Base-by-base conservation (phyloP, 2,329 filamentous ascomycete species). In the Colletotrichum echinochloae region DNA sequence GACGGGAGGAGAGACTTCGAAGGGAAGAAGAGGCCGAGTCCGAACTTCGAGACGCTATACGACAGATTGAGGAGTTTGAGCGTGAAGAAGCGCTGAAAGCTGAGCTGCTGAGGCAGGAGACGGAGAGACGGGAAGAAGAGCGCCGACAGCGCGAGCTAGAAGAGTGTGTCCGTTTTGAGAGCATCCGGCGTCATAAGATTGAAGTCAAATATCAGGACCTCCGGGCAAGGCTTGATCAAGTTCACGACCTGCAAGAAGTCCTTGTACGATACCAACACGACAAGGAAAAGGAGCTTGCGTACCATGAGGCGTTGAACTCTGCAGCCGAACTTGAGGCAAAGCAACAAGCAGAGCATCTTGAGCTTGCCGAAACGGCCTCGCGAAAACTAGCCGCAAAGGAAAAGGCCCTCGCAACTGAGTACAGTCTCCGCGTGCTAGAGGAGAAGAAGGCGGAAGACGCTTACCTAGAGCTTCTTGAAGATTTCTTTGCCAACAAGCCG, bases 41-140 rank as follows among this genome's bases (percentile, higher is more conserved):
- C 33, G 83, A 80, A 74, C 60, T 81, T 14, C 75, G 75, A 16
- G 78, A 81, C 49, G 79, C 80, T 5, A 64, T 86, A 26, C 46
- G 63, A 3, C 78, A 82, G 49, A 83, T 89, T 5, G 86, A 81
- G 54, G 84, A 85, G 59, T 83, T 84, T 66, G 83, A 87, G 77
- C 80, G 80, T 23, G 81, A 83, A 64, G 83, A 86, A 74, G 81
- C 81, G 0, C 78, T 77, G 55, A 82, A 82, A 70, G 80, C 78
- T 5, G 83, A 83, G 73, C 75, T 81, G 48, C 75, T 80, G 39
- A 79, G 79, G 2, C 78, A 80, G 46, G 81, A 83, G 63, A 80
- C 81, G 66, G 79, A 78, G 52, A 77, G 78, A 11, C 54, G 78
- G 9, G 79, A 80, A 9, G 78, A 81, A 57, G 81, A 83, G 73